These are phyloP conservation scores for Extremus antarcticus DNA, from an alignment of 495 filamentous ascomycete species.

Conservation along the genomic window DNA sequence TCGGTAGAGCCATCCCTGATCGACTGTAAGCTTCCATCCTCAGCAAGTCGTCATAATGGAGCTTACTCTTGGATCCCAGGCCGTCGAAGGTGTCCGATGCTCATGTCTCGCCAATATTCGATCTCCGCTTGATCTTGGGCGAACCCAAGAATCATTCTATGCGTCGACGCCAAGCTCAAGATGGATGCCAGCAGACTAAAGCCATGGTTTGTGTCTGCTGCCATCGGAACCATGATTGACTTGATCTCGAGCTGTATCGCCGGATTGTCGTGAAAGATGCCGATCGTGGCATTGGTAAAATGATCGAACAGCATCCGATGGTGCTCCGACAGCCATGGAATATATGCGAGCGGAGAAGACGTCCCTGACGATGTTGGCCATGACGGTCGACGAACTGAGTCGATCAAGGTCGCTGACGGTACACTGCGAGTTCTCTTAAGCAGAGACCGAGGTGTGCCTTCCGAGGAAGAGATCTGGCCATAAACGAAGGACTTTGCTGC, in stretches of 20 bases:
- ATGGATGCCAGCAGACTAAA: not conserved
- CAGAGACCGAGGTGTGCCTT: not conserved
- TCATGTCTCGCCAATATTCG: constrained; percentile 2
- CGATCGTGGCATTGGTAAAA: not conserved
- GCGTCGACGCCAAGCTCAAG: not conserved
- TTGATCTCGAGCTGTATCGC: not conserved
- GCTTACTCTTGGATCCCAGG: not conserved
- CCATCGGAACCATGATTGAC: not conserved
- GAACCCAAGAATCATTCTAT: not conserved
- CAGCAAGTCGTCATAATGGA: not conserved
- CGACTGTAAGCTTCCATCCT: no score
- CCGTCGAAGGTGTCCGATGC: not conserved
- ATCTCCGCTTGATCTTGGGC: not conserved
- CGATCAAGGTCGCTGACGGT: not conserved
- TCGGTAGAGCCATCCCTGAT: not conserved
- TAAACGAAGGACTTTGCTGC: not conserved
- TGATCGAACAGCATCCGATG: not conserved
- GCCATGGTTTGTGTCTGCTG: not conserved
- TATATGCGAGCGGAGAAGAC: not conserved
- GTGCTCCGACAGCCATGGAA: not conserved
- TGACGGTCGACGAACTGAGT: not conserved
- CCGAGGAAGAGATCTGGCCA: not conserved
- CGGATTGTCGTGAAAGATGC: not conserved
- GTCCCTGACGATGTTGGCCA: not conserved
- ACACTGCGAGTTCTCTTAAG: not conserved